Conservation (phyloP, 2,329 filamentous ascomycete genomes). For the Fusarium robinianum region DNA sequence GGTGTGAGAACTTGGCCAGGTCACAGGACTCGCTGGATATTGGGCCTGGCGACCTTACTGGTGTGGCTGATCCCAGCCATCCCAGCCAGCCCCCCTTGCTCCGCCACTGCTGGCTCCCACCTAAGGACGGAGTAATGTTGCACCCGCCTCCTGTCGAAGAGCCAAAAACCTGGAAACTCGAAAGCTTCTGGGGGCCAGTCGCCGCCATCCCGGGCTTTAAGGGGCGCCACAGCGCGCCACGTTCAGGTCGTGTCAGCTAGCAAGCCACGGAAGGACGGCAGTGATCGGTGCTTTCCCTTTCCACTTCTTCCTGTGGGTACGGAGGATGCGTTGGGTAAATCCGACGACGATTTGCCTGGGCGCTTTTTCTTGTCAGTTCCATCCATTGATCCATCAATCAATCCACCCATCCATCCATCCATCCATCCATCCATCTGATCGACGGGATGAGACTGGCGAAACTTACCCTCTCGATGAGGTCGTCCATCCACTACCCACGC, state of each 20-base stretch:
- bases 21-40: slow-evolving; percentile 17
- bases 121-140: too few relatives aligned
- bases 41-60: slow-evolving; percentile 14
- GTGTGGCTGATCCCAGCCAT: slow-evolving; percentile 31
- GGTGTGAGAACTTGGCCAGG: slow-evolving; percentile 19
- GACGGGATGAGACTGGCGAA: too few relatives aligned
- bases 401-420: too few relatives aligned
- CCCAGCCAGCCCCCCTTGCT: slow-evolving; percentile 21
- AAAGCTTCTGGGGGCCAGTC: slow-evolving; percentile 10
- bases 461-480: too few relatives aligned
- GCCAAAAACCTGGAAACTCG: slow-evolving; percentile 15
- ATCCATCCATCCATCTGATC: too few relatives aligned
- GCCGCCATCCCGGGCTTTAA: slow-evolving; percentile 10
- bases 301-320: slow-evolving; percentile 5
- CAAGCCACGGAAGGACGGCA: slow-evolving; percentile 22
- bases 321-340: too few relatives aligned
- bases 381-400: too few relatives aligned
- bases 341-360: too few relatives aligned
- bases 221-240: slow-evolving; percentile 33
- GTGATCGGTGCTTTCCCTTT: slow-evolving; percentile 1
- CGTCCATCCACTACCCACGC: too few relatives aligned
- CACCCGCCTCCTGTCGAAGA: slow-evolving; percentile 14
- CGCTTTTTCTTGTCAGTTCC: too few relatives aligned
- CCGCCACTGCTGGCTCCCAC: slow-evolving; percentile 23
- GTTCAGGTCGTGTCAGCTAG: slow-evolving; percentile 23